phyloP scores from a whole-genome alignment of 768 basidiomycete species.

The Amanita molliuscula region DNA sequence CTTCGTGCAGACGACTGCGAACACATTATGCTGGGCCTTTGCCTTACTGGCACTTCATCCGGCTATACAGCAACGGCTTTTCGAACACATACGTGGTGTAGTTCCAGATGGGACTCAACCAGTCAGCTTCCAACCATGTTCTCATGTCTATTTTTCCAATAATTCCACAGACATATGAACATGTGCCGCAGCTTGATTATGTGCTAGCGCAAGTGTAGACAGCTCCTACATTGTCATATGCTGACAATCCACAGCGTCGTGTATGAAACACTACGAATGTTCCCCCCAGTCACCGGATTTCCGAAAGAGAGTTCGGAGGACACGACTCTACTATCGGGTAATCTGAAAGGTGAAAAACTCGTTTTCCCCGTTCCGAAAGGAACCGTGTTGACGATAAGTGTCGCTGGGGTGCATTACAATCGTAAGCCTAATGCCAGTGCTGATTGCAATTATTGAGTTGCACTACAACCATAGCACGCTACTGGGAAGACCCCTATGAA shows the following conservation, averaged over 20 bases:
- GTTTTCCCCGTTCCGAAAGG: constrained; percentile 33
- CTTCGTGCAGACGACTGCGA: constrained; percentile 19
- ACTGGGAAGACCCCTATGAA: constrained; percentile 41
- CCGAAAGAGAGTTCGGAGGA: constrained; percentile 39
- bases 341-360: constrained; percentile 25
- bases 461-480: constrained; percentile 27
- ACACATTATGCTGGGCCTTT: constrained; percentile 27
- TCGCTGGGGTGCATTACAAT: constrained; percentile 38
- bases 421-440: constrained; percentile 20
- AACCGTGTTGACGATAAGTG: constrained; percentile 24
- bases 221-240: not conserved
- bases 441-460: not conserved
- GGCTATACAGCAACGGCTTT: constrained; percentile 25
- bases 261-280: constrained; percentile 40
- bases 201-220: constrained; percentile 23
- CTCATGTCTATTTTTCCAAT: not conserved
- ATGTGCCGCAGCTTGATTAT: constrained; percentile 27
- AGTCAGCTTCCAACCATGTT: constrained; percentile 12
- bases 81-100: constrained; percentile 22
- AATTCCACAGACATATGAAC: constrained; percentile 24
- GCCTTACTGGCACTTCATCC: constrained; percentile 29
- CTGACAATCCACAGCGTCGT: constrained; percentile 24
- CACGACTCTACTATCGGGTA: constrained; percentile 25
- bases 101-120: constrained; percentile 21
- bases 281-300: constrained; percentile 29